Percentiles rank a stretch among this genome's conserved stretches.
Conservation (phyloP, 306 rosid species). For the Aeschynomene evenia region DNA sequence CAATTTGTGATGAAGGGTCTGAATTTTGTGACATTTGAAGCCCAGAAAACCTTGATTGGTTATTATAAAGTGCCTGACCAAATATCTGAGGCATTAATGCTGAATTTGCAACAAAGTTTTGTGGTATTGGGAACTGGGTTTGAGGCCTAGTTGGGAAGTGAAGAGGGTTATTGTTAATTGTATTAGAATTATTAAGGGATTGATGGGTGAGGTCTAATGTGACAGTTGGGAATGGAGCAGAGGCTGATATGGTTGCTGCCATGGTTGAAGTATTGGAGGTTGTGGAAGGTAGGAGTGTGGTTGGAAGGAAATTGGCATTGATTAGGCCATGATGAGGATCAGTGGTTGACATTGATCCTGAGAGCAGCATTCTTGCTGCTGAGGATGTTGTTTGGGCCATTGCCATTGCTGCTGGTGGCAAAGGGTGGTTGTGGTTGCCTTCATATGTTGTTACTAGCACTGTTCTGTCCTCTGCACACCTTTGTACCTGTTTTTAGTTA, state of each 20-base stretch:
- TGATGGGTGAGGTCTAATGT: conserved; percentile 80
- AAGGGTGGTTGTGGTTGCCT: conserved; percentile 80
- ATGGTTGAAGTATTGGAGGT: conserved; percentile 72
- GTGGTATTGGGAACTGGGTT: conserved; percentile 48
- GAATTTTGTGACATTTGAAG: conserved; percentile 56
- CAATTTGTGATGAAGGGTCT: conserved; percentile 29
- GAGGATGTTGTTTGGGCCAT: conserved; percentile 85
- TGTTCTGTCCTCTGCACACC: conserved; percentile 75
- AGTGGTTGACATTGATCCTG: conserved; percentile 75
- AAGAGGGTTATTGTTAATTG: conserved; percentile 36
- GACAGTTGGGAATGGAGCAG: conserved; percentile 88
- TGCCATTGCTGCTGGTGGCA: conserved; percentile 79
- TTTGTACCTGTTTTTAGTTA: conserved; percentile 70
- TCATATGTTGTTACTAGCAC: conserved; percentile 80
- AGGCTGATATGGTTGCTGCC: conserved; percentile 83
- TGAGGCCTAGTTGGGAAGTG: conserved; percentile 41
- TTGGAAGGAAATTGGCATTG: conserved; percentile 57
- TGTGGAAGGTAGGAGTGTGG: conserved; percentile 61
- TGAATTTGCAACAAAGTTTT: no score
- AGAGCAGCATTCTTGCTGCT: conserved; percentile 71
- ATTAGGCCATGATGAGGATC: conserved; percentile 55
- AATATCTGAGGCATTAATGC: conserved; percentile 57
- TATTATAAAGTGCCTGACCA: conserved; percentile 54
- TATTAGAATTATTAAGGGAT: conserved; percentile 35
- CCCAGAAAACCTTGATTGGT: conserved; percentile 68